These are phyloP conservation scores for Chlorella sp. DNA, from an alignment of 139 green algal species.

Conservation along the genomic window DNA sequence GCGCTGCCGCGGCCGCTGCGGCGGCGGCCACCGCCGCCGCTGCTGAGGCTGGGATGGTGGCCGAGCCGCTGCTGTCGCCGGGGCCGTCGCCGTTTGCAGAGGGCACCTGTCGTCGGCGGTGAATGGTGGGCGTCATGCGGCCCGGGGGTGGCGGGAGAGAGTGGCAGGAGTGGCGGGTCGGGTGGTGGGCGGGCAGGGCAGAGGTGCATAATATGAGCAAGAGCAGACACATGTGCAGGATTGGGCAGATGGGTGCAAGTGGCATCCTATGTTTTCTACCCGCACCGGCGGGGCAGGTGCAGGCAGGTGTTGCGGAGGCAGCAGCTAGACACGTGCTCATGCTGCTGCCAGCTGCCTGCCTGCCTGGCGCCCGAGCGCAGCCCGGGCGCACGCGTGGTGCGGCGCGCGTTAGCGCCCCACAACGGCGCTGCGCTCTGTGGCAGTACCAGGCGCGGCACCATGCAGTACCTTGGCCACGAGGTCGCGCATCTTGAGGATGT, in stretches of 20 bases:
- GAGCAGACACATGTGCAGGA: too few relatives aligned
- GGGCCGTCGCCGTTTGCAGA: not conserved
- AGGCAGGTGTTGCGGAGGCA: not conserved
- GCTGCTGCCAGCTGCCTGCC: not conserved
- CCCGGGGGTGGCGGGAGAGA: not conserved
- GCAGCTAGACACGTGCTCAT: not conserved
- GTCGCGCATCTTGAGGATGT: conserved; percentile 64
- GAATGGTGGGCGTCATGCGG: not conserved
- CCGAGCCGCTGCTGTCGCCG: not conserved
- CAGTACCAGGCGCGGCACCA: too few relatives aligned
- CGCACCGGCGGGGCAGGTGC: not conserved
- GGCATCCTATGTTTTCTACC: too few relatives aligned
- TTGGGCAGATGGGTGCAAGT: not conserved
- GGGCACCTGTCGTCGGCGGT: not conserved
- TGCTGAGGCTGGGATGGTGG: not conserved
- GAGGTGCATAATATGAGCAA: too few relatives aligned
- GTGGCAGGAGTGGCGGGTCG: too few relatives aligned
- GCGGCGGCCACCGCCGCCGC: not conserved
- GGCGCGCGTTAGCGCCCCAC: not conserved
- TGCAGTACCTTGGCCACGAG: conserved; percentile 50
- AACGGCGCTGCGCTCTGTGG: too few relatives aligned
- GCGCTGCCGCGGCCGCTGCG: not conserved
- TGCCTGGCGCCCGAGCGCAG: not conserved
- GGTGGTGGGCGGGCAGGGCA: too few relatives aligned
- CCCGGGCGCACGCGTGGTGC: not conserved